Base-by-base conservation (phyloP, 1,284 basidiomycete genomes). In the Ustilago vetiveriae region DNA sequence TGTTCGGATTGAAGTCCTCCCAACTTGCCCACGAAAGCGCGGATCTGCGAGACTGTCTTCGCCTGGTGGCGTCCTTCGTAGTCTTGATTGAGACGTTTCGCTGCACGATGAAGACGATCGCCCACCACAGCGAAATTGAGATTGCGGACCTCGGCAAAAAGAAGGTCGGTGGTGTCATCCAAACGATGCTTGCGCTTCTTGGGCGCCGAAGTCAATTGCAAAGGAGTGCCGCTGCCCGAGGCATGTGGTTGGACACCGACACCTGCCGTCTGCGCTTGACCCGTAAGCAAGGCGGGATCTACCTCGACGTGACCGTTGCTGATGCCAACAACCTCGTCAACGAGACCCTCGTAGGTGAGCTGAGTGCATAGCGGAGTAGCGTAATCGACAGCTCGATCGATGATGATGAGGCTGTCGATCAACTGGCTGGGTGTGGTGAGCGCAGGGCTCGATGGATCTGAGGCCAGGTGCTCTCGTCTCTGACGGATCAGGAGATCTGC, bases 41-140 rank as follows among this genome's bases (percentile, higher is more conserved):
- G 88, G 78, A 99, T 86, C 82, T 98, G 92, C 4, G 90, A 88
- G 23, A 96, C 91, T 6, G 92, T 94, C 83, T 92, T 92, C n/a
- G 91, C 90, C 80, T 90, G 87, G 59, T 91, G 86, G 38, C 89
- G 85, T 53, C 87, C 86, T 85, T 93, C 92, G 82, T 95, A 97
- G 78, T 96, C 92, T 64, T 92, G 90, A 70, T 97, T 93, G 35
- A 99, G 84, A 24, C 91, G 86, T 67, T 88, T 88, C 1, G 96
- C 96, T 13, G 91, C 87, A 67, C 86, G 87, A 75, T 91, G 94
- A 40, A 99, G 84, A 76, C 88, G 88, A 76, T 88, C 88, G 0
- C 94, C 94, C 3, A 98, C 90, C n/a, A 90, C 86, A 6, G 94
- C 91, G 83, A 98, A 98, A 82, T 98, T 98, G 57, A 92, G 84